Conservation (phyloP, 2,329 filamentous ascomycete genomes). For the Aspergillus bombycis region DNA sequence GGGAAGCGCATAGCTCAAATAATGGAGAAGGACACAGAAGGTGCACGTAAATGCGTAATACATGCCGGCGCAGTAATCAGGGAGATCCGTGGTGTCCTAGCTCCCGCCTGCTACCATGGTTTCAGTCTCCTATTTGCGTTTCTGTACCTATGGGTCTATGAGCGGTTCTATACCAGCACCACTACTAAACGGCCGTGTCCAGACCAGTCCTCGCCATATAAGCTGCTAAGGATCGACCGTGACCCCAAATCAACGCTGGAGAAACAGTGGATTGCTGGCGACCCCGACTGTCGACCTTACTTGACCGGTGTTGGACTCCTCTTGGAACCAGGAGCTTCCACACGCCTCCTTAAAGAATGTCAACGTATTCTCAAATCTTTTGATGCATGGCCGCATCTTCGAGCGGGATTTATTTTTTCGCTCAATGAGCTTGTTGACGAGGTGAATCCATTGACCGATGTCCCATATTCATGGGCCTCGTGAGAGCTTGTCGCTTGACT, state of each 20-base stretch:
- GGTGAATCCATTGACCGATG: background rate
- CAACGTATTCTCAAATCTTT: background rate
- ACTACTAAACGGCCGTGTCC: rapidly evolving
- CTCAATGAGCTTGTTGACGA: background rate
- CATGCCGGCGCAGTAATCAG: background rate
- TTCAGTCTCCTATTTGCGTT: background rate
- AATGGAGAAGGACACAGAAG: background rate
- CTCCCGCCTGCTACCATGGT: background rate
- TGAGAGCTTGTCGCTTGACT: background rate
- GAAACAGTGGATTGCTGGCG: background rate
- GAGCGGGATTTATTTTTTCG: background rate
- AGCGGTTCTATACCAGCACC: background rate
- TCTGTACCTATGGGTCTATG: background rate
- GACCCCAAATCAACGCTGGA: background rate
- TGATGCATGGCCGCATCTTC: background rate
- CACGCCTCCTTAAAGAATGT: background rate
- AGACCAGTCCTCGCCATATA: background rate
- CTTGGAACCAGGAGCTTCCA: background rate
- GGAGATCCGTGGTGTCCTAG: background rate
- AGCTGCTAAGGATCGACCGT: background rate
- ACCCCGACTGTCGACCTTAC: background rate
- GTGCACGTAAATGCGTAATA: background rate
- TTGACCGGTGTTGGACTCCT: background rate
- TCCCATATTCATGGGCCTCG: background rate
- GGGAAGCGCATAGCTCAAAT: background rate